phyloP scores from a whole-genome alignment of 2,329 filamentous ascomycete species.

The Fusarium armeniacum region DNA sequence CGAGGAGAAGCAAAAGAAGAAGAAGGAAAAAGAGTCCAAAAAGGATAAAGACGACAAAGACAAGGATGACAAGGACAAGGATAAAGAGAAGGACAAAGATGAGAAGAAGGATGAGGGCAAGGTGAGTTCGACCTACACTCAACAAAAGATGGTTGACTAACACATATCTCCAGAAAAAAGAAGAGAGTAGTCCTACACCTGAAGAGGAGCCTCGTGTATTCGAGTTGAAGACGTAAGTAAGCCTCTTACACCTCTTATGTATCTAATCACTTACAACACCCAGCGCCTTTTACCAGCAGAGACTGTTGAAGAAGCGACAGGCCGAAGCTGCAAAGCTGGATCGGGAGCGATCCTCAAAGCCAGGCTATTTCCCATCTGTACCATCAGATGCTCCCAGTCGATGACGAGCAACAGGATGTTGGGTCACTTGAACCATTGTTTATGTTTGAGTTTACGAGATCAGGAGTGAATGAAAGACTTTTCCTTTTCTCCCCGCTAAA shows the following conservation, averaged over 20 bases:
- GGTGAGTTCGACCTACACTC: conserved; percentile 10
- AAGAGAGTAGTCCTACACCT: conserved; percentile 35
- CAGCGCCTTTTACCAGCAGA: conserved; percentile 88
- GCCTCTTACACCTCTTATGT: accelerated
- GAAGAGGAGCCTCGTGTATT: conserved; percentile 82
- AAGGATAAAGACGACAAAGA: conserved; percentile 62
- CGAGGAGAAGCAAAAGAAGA: conserved; percentile 77
- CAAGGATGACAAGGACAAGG: conserved; percentile 57
- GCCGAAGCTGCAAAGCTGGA: conserved; percentile 76
- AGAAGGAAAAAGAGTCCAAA: conserved; percentile 72
- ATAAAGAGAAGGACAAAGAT: conserved; percentile 54
- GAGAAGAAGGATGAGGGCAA: conserved; percentile 43
- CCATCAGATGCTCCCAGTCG: conserved; percentile 71
- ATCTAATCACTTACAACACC: not conserved
- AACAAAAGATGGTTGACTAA: not conserved
- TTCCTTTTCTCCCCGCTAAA: not conserved
- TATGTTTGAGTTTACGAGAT: not conserved
- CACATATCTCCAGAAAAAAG: conserved; percentile 32
- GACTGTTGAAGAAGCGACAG: conserved; percentile 77
- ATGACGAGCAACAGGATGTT: conserved; percentile 8
- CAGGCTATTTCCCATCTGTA: conserved; percentile 86
- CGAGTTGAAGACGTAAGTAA: conserved; percentile 79
- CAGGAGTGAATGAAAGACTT: not conserved
- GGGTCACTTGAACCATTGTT: not conserved
- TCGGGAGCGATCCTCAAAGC: conserved; percentile 82